phyloP scores from a whole-genome alignment of 169 alveolate species.

The Babesia caballi region DNA sequence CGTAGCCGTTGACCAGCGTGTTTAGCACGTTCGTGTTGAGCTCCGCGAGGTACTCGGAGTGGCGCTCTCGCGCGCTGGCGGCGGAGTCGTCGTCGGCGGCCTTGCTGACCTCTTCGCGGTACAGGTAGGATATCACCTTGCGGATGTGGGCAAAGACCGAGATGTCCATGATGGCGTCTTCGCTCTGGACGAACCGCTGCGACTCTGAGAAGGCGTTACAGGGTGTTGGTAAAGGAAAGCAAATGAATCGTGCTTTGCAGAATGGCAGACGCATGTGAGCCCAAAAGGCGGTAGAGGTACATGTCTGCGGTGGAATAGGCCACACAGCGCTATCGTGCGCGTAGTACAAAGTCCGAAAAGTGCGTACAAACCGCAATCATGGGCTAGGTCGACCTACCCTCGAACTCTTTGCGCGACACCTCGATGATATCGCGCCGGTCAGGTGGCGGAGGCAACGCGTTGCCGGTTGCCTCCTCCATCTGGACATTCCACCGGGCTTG shows the following conservation, averaged over 20 bases:
- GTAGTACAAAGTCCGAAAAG: too few relatives aligned
- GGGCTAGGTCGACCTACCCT: neutral
- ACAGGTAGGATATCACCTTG: constrained; percentile 70
- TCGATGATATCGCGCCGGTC: constrained; percentile 34
- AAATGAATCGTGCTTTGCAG: too few relatives aligned
- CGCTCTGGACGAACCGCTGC: constrained; percentile 42
- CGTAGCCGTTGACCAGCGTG: constrained; percentile 74
- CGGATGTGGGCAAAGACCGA: constrained; percentile 68
- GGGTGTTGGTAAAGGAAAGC: neutral
- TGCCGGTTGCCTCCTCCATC: constrained; percentile 12
- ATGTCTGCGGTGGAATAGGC: too few relatives aligned
- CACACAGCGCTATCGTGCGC: neutral
- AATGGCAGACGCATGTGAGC: too few relatives aligned
- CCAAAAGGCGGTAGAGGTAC: too few relatives aligned
- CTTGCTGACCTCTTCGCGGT: constrained; percentile 10
- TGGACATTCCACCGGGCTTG: too few relatives aligned
- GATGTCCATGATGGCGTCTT: constrained; percentile 76
- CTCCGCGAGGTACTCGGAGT: constrained; percentile 64
- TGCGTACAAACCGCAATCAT: neutral
- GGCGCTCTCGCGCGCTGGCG: neutral
- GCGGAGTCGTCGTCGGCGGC: neutral
- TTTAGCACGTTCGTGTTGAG: constrained; percentile 69
- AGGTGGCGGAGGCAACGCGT: constrained; percentile 27
- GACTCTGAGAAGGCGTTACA: constrained; percentile 24
- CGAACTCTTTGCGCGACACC: constrained; percentile 24